These are phyloP conservation scores for Oenanthe sinensis DNA, from an alignment of 129 eudicot genomes.

Conservation along the genomic window DNA sequence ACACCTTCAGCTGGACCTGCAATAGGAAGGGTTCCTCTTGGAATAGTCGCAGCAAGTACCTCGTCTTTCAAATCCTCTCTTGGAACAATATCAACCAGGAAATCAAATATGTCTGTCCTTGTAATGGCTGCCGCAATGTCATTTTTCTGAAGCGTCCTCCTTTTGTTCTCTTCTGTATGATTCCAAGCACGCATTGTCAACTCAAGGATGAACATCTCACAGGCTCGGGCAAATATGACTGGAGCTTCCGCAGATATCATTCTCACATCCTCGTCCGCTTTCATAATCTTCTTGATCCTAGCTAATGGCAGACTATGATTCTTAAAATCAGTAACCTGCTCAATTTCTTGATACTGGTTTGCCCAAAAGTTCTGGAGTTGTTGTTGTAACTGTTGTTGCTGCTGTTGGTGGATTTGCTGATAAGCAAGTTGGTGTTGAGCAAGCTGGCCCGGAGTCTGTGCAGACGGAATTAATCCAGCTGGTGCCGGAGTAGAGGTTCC, in stretches of 20 bases:
- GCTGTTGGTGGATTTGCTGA: conserved; percentile 92
- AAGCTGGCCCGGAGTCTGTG: conserved; percentile 67
- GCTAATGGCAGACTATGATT: conserved; percentile 89
- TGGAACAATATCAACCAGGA: conserved; percentile 81
- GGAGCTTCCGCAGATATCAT: conserved; percentile 99
- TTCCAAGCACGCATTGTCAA: conserved; percentile 83
- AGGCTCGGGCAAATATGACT: conserved; percentile 83
- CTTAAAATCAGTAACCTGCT: conserved; percentile 75
- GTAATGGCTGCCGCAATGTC: conserved; percentile 96
- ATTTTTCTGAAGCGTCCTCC: conserved; percentile 88
- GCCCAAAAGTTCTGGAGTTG: conserved; percentile 86
- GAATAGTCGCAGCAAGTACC: conserved; percentile 69
- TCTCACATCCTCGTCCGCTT: conserved; percentile 89
- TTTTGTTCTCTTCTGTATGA: conserved; percentile 88
- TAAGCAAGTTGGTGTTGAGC: conserved; percentile 89
- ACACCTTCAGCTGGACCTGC: conserved; percentile 67
- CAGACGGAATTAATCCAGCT: conserved; percentile 48
- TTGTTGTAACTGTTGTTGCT: conserved; percentile 71
- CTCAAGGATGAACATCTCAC: conserved; percentile 93
- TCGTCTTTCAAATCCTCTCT: conserved; percentile 84
- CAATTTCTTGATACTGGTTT: conserved; percentile 80
- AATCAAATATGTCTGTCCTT: conserved; percentile 84
- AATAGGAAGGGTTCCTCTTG: conserved; percentile 63
- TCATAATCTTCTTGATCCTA: conserved; percentile 90
- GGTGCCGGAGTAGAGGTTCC: conserved; percentile 47